Percentiles rank a stretch among this genome's conserved stretches.
These are phyloP conservation scores for Rhytidhysteron rufulum DNA, from an alignment of 2,329 filamentous ascomycete species.

Conservation along the genomic window DNA sequence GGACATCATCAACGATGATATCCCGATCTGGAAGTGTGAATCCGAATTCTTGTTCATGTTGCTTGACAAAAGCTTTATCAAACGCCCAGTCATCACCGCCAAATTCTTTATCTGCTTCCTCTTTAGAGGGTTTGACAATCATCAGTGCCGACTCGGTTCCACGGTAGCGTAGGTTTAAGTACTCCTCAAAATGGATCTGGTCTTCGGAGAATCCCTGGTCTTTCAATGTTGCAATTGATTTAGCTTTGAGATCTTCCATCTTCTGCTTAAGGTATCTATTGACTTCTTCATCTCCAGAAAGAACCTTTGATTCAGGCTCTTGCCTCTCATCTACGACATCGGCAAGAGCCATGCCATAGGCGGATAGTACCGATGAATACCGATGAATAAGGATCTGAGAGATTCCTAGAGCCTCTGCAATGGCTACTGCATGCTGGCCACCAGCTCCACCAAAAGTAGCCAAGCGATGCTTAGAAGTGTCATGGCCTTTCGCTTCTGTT, in stretches of 20 bases:
- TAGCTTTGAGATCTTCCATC: constrained; percentile 75
- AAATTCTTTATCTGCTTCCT: constrained; percentile 58
- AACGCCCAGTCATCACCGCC: constrained; percentile 73
- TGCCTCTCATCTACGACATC: constrained; percentile 92
- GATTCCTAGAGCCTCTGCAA: constrained; percentile 79
- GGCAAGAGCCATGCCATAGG: constrained; percentile 88
- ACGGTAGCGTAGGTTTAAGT: constrained; percentile 88
- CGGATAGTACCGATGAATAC: constrained; percentile 85
- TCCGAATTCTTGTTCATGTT: constrained; percentile 89
- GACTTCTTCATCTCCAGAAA: constrained; percentile 56
- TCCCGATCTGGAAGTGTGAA: constrained; percentile 83
- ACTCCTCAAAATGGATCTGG: constrained; percentile 82
- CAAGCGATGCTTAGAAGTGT: constrained; percentile 84
- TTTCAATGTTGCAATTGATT: constrained; percentile 62
- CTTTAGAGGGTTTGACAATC: constrained; percentile 69
- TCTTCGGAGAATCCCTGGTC: constrained; percentile 75
- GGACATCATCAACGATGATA: constrained; percentile 85
- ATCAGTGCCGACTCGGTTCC: constrained; percentile 90
- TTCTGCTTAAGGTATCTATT: constrained; percentile 64
- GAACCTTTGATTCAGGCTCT: constrained; percentile 64
- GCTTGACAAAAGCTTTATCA: constrained; percentile 76
- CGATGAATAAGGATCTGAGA: constrained; percentile 80
- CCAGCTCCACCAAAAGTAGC: constrained; percentile 91
- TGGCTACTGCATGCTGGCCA: constrained; percentile 88
- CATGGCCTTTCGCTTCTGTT: constrained; percentile 88